These are phyloP conservation scores for Kingdonia uniflora DNA, from an alignment of 164 flowering plant species.

Conservation along the genomic window DNA sequence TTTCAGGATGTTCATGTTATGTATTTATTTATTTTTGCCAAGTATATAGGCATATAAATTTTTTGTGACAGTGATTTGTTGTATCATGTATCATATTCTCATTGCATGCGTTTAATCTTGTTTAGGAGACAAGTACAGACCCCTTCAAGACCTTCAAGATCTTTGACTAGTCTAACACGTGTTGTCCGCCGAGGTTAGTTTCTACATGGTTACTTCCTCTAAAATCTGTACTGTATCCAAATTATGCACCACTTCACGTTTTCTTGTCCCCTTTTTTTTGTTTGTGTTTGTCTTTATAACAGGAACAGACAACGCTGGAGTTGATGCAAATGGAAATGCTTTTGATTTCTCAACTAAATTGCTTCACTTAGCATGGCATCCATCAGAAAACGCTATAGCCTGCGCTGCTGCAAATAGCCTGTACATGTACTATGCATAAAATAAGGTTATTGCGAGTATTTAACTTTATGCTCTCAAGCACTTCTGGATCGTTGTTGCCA, in stretches of 20 bases:
- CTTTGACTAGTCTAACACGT: slow-evolving; percentile 78
- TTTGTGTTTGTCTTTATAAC: slow-evolving; percentile 6
- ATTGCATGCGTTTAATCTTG: background rate
- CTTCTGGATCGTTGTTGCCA: slow-evolving; percentile 30
- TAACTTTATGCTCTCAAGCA: slow-evolving; percentile 16
- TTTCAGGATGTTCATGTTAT: too few relatives aligned
- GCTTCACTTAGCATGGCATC: slow-evolving; percentile 99
- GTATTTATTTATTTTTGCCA: too few relatives aligned
- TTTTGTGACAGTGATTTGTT: too few relatives aligned
- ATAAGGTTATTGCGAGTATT: slow-evolving; percentile 15
- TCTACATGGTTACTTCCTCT: background rate
- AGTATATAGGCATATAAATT: too few relatives aligned
- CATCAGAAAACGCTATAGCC: slow-evolving; percentile 84
- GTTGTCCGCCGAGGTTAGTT: slow-evolving; percentile 84
- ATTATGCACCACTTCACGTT: background rate
- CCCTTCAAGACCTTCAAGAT: slow-evolving; percentile 86
- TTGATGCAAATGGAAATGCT: slow-evolving; percentile 89
- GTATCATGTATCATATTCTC: background rate
- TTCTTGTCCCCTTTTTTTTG: background rate
- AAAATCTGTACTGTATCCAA: background rate
- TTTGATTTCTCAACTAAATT: slow-evolving; percentile 86
- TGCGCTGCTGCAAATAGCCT: slow-evolving; percentile 99
- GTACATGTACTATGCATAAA: slow-evolving; percentile 96
- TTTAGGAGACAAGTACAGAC: slow-evolving; percentile 81
- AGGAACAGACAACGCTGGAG: slow-evolving; percentile 70